phyloP scores from a whole-genome alignment of 202 grass and related monocot genomes.

The Brachypodium distachyon region DNA sequence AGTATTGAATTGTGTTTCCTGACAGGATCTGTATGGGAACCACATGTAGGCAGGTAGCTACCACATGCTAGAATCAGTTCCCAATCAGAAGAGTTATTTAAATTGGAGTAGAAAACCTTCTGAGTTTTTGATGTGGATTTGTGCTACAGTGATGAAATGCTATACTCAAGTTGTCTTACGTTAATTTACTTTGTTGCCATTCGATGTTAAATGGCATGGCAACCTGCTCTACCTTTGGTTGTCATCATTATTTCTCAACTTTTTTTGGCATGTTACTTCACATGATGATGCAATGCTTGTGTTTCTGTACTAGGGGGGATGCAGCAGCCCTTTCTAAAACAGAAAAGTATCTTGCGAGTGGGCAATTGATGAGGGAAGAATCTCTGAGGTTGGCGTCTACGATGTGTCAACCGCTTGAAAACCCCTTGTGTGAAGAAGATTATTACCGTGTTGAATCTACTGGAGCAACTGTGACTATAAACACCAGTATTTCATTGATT shows the following conservation, averaged over 20 bases:
- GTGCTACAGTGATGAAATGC: not conserved
- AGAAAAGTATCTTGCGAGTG: conserved; percentile 38
- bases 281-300: not conserved
- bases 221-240: not conserved
- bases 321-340: conserved; percentile 29
- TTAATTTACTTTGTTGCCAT: not conserved
- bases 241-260: not conserved
- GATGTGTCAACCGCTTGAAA: conserved; percentile 37
- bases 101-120: not conserved
- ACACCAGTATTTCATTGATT: conserved; percentile 69
- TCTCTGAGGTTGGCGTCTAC: conserved; percentile 41
- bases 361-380: conserved; percentile 64
- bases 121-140: not conserved
- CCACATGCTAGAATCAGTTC: not conserved
- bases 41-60: not conserved
- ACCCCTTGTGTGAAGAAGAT: conserved; percentile 30
- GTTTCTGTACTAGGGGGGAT: conserved; percentile 48
- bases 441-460: conserved; percentile 59
- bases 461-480: conserved; percentile 62
- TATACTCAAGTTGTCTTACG: not conserved
- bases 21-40: not conserved
- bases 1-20: not conserved
- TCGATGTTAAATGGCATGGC: not conserved
- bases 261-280: not conserved
- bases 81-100: not conserved